Percentiles rank a stretch among this genome's conserved stretches.
phyloP scores from a whole-genome alignment of 2,329 filamentous ascomycete genomes.

The Magnaporthiopsis incrustans region DNA sequence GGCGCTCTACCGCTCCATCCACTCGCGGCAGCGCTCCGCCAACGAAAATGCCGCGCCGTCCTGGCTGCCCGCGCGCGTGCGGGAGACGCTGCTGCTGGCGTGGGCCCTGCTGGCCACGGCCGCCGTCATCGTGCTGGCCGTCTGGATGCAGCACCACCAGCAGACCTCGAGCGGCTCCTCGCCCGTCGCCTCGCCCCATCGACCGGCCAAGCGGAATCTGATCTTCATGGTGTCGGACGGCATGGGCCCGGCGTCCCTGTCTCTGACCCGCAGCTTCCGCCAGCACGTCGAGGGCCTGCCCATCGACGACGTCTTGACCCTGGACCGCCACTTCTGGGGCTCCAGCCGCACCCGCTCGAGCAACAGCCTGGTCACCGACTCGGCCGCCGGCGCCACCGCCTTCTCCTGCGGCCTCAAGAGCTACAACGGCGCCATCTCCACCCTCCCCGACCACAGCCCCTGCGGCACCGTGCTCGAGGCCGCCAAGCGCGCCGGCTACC shows the following conservation, averaged over 20 bases:
- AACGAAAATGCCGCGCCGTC: neutral
- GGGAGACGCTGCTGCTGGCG: conserved; percentile 67
- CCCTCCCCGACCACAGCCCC: conserved; percentile 74
- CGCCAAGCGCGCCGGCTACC: conserved; percentile 83
- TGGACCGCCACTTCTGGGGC: conserved; percentile 87
- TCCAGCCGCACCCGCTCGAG: conserved; percentile 79
- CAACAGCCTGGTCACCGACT: conserved; percentile 85
- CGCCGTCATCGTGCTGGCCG: conserved; percentile 69
- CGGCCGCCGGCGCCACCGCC: conserved; percentile 91
- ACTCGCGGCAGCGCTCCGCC: conserved; percentile 6
- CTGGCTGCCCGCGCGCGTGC: conserved; percentile 23
- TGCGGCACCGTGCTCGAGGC: conserved; percentile 93
- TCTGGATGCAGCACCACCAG: conserved; percentile 66
- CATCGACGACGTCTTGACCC: conserved; percentile 62
- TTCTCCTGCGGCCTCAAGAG: conserved; percentile 91
- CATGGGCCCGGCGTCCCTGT: conserved; percentile 90
- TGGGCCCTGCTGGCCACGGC: conserved; percentile 81
- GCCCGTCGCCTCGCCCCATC: conserved; percentile 20
- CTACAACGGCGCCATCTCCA: conserved; percentile 93
- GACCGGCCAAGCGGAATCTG: conserved; percentile 71
- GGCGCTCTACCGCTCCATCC: conserved; percentile 19
- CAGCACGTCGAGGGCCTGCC: conserved; percentile 71
- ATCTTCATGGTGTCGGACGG: conserved; percentile 99
- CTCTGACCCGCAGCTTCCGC: conserved; percentile 76
- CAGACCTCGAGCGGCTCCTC: conserved; percentile 29